Evolutionary conservation across 768 basidiomycete genomes (phyloP), one percentile per base, ranked within the genome.

Genomic region (Collybia sp.): DNA sequence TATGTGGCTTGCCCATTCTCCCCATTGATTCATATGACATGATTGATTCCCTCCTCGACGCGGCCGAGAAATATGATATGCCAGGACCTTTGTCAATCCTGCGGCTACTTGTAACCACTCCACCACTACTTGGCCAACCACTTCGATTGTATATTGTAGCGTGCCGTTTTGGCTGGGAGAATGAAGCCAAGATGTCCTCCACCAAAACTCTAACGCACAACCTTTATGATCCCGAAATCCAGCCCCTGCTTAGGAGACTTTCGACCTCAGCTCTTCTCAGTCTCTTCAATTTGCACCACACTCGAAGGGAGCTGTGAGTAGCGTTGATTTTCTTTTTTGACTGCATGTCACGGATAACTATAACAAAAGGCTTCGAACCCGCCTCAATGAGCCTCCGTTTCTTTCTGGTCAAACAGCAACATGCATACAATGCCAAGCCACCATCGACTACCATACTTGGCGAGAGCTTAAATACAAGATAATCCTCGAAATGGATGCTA

Each of bases 21-120:
- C 58, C 63, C 3, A 61, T 81, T 18, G 64, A 67, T 30, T 71
- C 75, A 1, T 79, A 75, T 56, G 80, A 82, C 52, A 49, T 61
- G 30, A 62, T 85, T 43, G 82, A 85, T 45, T 60, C 70, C 3
- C 54, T 85, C n/a, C 62, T 85, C 11, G 79, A 72, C 44, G 79
- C 80, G 0, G 76, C 82, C 0, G 82, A 85, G 55, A 83, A 83
- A 55, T 85, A 85, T 58, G 83, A 84, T 31, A 85, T 83, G 78
- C 73, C 77, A 0, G 83, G 83, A 0, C 80, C 82, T 1, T 65
- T 70, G 47, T 81, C 79, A 5, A 73, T 83, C 51, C 61, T 83
- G 42, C 79, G 80, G 33, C 73, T 79, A 30, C 69, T 79, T n/a
- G 65, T 79, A 44, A 70, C 75, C 58, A 76, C 76, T 0, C 76